Conservation (phyloP, 2,329 filamentous ascomycete genomes). For the Pezicula neosporulosa region DNA sequence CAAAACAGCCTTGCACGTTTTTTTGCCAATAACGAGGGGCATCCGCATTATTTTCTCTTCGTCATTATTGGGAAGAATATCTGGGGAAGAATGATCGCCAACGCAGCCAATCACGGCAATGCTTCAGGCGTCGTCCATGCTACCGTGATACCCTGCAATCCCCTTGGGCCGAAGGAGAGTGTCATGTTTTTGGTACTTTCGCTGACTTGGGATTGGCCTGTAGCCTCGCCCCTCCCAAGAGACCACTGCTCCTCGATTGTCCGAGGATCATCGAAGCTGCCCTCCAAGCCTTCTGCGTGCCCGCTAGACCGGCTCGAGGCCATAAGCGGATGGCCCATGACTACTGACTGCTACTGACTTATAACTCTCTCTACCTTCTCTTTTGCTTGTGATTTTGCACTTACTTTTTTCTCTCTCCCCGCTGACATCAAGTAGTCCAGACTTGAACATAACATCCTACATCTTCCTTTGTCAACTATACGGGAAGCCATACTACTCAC, state of each 20-base stretch:
- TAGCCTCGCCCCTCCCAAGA: background rate
- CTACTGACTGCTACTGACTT: background rate
- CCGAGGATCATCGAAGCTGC: constrained; percentile 5
- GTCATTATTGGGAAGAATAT: background rate
- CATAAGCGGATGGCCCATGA: background rate
- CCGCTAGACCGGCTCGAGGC: constrained; percentile 1
- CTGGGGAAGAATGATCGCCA: background rate
- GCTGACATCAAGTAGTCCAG: constrained; percentile 1
- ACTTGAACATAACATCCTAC: background rate
- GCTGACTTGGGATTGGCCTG: background rate
- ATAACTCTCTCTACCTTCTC: background rate
- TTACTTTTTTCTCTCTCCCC: background rate
- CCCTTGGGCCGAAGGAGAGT: constrained; percentile 6
- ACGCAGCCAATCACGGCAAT: constrained; percentile 7
- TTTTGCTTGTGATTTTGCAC: background rate
- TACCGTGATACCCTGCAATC: background rate
- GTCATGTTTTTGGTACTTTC: background rate
- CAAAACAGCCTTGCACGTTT: background rate
- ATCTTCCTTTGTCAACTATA: background rate
- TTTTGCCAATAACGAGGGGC: background rate
- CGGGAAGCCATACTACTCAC: background rate
- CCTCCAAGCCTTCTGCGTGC: background rate
- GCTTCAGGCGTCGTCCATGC: background rate
- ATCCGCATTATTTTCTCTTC: background rate
- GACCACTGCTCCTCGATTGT: constrained; percentile 4